Evolutionary conservation across 306 rosid genomes (phyloP), one percentile per base, ranked within the genome.

Genomic region (Trichosanthes cucumerina): DNA sequence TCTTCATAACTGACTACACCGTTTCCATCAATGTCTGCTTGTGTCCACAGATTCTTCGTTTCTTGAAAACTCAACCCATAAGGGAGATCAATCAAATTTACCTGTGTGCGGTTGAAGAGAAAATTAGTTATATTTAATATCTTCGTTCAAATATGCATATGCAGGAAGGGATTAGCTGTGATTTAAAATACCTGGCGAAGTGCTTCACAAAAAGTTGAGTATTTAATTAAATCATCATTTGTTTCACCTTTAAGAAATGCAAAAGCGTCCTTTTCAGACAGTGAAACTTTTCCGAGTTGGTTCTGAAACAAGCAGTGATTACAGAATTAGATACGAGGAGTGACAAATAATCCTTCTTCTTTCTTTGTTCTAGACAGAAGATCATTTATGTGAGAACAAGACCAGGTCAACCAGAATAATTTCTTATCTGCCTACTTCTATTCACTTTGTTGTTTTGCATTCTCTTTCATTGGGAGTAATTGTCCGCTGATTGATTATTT

Each of bases 251-350:
- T 89, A 68, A 93, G 81, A 85, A 91, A 87, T 73, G 96, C 85
- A 64, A 91, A 88, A 77, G 96, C 91, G 81, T 89, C 93, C 28
- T 81, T 86, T 84, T 90, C 98, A 18, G 98, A 86, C 87, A 91
- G 43, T 34, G 90, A 92, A 53, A 85, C 90, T 86, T 93, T 90
- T 52, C 90, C 88, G 24, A 93, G 86, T 76, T 90, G 93, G 80
- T 73, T 77, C 98, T 89, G 86, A 56, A 85, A 86, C 23, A 65
- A 75, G 28, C 6, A 77, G 24, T 19, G 16, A 64, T 78, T 41
- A 19, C 56, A 59, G 78, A 46, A 68, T 81, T 28, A 66, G 80
- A 74, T 19, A 11, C 15, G 68, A 16, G n/a, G 15, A 5, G 18
- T 50, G 1, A 50, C 56, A 44, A 69, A 44, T 75, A 28, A 71